Evolutionary conservation across 139 green algal species (phyloP).

Genomic region (Edaphochlamys debaryana): DNA sequence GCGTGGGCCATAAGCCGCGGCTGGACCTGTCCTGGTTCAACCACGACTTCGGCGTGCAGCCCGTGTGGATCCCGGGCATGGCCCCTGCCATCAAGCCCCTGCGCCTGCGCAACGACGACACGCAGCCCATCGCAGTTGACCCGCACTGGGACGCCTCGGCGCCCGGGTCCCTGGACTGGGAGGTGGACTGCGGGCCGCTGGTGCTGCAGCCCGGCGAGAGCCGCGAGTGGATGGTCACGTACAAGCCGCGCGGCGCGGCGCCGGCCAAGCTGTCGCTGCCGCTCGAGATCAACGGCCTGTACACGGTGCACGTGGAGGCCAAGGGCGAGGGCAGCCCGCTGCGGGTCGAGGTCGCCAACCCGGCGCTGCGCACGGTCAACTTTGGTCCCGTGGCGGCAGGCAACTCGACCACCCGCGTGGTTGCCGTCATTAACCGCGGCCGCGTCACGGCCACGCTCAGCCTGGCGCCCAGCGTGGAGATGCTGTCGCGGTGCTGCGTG

Average conservation of each 20-base stretch:
- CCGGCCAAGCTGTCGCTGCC: conserved; percentile 56
- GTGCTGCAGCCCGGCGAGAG: conserved; percentile 71
- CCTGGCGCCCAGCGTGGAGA: conserved; percentile 44
- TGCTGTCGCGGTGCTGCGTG: conserved; percentile 45
- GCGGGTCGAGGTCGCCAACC: conserved; percentile 71
- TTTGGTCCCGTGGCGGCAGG: conserved; percentile 64
- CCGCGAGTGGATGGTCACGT: conserved; percentile 62
- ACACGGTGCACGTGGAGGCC: conserved; percentile 70
- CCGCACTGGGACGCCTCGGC: conserved; percentile 40
- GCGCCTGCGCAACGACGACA: conserved; percentile 75
- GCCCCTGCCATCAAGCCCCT: conserved; percentile 51
- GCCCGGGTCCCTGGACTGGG: conserved; percentile 12
- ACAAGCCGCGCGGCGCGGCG: conserved; percentile 57
- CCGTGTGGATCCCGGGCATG: conserved; percentile 73
- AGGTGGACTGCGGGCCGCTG: conserved; percentile 51
- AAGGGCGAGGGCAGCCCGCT: conserved; percentile 70
- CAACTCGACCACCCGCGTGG: conserved; percentile 35
- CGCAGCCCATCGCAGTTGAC: conserved; percentile 61
- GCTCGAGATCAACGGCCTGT: conserved; percentile 84
- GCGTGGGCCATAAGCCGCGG: conserved; percentile 74
- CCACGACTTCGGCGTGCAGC: conserved; percentile 77
- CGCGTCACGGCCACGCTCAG: conserved; percentile 55
- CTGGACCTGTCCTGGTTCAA: conserved; percentile 72
- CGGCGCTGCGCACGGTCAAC: conserved; percentile 59
- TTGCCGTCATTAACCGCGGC: conserved; percentile 72